Base-by-base conservation (phyloP, 169 alveolate genomes). In the Plasmodium chabaudi region DNA sequence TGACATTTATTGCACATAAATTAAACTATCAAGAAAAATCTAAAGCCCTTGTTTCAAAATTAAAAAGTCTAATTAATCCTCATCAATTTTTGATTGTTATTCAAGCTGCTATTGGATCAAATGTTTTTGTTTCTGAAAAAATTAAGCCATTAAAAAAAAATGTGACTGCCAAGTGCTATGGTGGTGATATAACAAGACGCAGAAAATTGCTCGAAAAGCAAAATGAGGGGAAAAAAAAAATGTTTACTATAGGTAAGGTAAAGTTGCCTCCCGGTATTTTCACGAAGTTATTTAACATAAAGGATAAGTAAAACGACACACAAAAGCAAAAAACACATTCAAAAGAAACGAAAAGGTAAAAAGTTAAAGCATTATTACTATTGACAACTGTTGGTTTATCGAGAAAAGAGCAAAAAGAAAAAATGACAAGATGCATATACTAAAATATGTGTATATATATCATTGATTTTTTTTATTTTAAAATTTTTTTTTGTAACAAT, bases 101-200 rank as follows among this genome's bases (percentile, higher is more conserved):
- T 27, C 97, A 97, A 68, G 98, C 98, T 15, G 95, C 95, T 44
- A 74, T 96, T 7, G 98, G 97, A 7, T 94, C 96, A n/a, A 95
- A 95, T 47, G 95, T 97, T 13, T 93, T 96, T 21, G 98, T 98
- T 9, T 93, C 98, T 15, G 96, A 94, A 72, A 92, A 91, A 63
- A 95, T 98, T 3, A 92, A 94, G 55, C 97, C 98, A 13, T 61
- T 94, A 34, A 94, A 97, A 84, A 98, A 98, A 90, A 96, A 98
- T 93, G 99, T 98, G 39, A 92, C 96, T 15, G 98, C 98, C 17
- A 95, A 96, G 82, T 95, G 98, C 79, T 96, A 97, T 89, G 99
- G 99, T 13, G 99, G 99, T 2, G 99, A 98, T 92, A 93, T 94
- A n/a, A 88, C 99, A 19, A 88, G 99, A 68, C 96, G 96, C 69